These are phyloP conservation scores for Raddia guianensis DNA, from an alignment of 176 grass and related monocot species.

Conservation along the genomic window DNA sequence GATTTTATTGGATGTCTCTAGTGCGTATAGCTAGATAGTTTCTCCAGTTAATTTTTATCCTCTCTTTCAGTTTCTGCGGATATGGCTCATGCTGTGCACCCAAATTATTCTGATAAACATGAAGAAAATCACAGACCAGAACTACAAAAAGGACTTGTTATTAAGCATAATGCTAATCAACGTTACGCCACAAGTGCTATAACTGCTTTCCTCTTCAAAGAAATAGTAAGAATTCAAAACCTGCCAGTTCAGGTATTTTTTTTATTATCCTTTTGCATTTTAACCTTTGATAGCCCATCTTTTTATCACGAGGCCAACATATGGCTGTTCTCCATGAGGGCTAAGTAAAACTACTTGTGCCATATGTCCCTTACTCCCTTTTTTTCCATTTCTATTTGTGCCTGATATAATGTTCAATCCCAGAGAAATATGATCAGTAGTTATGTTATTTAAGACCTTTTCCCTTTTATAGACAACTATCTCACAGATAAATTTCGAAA, in stretches of 20 bases:
- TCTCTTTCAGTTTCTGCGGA: conserved; percentile 68
- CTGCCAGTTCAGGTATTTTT: conserved; percentile 81
- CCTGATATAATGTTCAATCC: background rate
- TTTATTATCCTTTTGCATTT: conserved; percentile 16
- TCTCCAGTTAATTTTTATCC: conserved; percentile 12
- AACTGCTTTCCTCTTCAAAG: conserved; percentile 95
- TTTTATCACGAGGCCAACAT: background rate
- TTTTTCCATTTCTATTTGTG: background rate
- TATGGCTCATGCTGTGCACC: conserved; percentile 95
- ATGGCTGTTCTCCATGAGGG: background rate
- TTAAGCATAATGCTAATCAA: conserved; percentile 96
- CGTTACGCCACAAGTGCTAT: conserved; percentile 94
- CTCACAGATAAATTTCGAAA: background rate
- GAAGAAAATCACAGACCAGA: conserved; percentile 86
- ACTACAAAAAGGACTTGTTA: conserved; percentile 88
- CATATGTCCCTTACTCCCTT: too few species aligned
- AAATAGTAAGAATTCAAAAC: conserved; percentile 76
- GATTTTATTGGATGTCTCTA: background rate
- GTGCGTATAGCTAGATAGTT: background rate
- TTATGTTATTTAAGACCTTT: background rate
- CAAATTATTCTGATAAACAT: conserved; percentile 88
- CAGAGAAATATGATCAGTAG: background rate
- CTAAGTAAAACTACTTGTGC: background rate
- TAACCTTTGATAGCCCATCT: background rate
- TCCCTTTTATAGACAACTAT: background rate